phyloP scores from a whole-genome alignment of 1,284 basidiomycete genomes.

The Retiboletus flavoniger region DNA sequence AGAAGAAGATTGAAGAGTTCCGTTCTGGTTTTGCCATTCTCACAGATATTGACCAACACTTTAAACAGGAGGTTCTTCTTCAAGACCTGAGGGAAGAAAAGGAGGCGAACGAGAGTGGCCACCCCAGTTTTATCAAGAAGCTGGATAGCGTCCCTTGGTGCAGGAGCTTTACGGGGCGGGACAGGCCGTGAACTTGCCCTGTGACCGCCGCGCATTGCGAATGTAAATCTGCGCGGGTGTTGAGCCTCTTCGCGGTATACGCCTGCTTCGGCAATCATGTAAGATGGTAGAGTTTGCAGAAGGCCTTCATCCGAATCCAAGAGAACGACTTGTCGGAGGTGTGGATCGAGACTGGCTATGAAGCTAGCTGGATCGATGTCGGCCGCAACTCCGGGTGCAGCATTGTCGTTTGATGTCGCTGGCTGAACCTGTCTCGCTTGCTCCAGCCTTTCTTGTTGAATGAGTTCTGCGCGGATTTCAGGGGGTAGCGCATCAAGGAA shows the following conservation, averaged over 20 bases:
- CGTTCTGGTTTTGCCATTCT: slow-evolving; percentile 88
- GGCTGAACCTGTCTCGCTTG: slow-evolving; percentile 61
- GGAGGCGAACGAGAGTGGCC: slow-evolving; percentile 85
- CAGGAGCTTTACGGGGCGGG: slow-evolving; percentile 48
- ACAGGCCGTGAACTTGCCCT: slow-evolving; percentile 34
- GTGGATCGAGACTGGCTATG: slow-evolving; percentile 83
- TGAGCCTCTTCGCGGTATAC: slow-evolving; percentile 54
- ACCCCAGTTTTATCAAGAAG: slow-evolving; percentile 91
- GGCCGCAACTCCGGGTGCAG: slow-evolving; percentile 48
- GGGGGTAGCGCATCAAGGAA: slow-evolving; percentile 96
- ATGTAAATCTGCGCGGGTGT: slow-evolving; percentile 40
- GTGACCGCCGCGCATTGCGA: slow-evolving; percentile 39
- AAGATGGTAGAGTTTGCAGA: slow-evolving; percentile 75
- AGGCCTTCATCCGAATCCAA: slow-evolving; percentile 85
- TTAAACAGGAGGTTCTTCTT: slow-evolving; percentile 85
- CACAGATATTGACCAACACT: slow-evolving; percentile 92
- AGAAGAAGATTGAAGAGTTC: slow-evolving; percentile 94
- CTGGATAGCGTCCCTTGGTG: slow-evolving; percentile 85
- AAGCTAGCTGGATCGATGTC: slow-evolving; percentile 87
- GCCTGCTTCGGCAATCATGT: slow-evolving; percentile 81
- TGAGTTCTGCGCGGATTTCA: slow-evolving; percentile 94
- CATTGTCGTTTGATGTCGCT: slow-evolving; percentile 39
- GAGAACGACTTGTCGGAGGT: slow-evolving; percentile 81
- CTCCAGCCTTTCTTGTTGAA: slow-evolving; percentile 91
- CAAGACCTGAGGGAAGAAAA: slow-evolving; percentile 95